phyloP scores from a whole-genome alignment of 768 basidiomycete genomes.

The Leucocoprinus leucothites region DNA sequence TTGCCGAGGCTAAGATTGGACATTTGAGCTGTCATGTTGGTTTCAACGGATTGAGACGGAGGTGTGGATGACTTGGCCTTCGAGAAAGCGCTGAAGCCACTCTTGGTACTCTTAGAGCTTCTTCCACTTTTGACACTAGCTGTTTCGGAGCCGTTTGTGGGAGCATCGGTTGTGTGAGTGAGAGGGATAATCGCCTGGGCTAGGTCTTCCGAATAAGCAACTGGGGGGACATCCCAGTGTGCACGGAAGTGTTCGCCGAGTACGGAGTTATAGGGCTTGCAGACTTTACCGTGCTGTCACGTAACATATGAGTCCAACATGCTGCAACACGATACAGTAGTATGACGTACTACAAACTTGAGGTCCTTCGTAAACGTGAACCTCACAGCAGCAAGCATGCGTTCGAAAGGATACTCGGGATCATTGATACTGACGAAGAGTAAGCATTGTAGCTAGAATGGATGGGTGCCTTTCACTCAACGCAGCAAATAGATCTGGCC shows the following conservation, averaged over 20 bases:
- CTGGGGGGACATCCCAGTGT: slow-evolving; percentile 79
- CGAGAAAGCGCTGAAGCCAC: slow-evolving; percentile 53
- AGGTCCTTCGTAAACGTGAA: slow-evolving; percentile 93
- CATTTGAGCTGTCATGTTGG: slow-evolving; percentile 49
- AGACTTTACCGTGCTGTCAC: slow-evolving; percentile 79
- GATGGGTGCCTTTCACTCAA: slow-evolving; percentile 37
- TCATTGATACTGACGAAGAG: slow-evolving; percentile 74
- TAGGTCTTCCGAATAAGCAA: slow-evolving; percentile 47
- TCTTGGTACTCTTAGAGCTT: slow-evolving; percentile 60
- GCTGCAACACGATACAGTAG: slow-evolving; percentile 3
- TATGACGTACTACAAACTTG: slow-evolving; percentile 76
- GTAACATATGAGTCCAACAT: background rate
- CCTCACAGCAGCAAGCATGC: slow-evolving; percentile 89
- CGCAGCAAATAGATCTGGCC: slow-evolving; percentile 91
- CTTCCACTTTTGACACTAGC: slow-evolving; percentile 56
- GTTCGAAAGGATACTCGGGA: slow-evolving; percentile 86
- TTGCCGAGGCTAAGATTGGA: slow-evolving; percentile 58
- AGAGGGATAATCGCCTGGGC: slow-evolving; percentile 43
- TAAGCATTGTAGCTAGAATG: slow-evolving; percentile 5
- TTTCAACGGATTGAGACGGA: slow-evolving; percentile 33
- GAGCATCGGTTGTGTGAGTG: slow-evolving; percentile 29
- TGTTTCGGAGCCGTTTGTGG: slow-evolving; percentile 39
- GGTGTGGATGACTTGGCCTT: slow-evolving; percentile 55
- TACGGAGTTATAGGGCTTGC: slow-evolving; percentile 90
- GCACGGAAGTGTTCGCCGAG: slow-evolving; percentile 87